Percentiles rank a stretch among this genome's conserved stretches.
These are phyloP conservation scores for Prunus dulcis DNA, from an alignment of 306 rosid genomes.

Conservation along the genomic window DNA sequence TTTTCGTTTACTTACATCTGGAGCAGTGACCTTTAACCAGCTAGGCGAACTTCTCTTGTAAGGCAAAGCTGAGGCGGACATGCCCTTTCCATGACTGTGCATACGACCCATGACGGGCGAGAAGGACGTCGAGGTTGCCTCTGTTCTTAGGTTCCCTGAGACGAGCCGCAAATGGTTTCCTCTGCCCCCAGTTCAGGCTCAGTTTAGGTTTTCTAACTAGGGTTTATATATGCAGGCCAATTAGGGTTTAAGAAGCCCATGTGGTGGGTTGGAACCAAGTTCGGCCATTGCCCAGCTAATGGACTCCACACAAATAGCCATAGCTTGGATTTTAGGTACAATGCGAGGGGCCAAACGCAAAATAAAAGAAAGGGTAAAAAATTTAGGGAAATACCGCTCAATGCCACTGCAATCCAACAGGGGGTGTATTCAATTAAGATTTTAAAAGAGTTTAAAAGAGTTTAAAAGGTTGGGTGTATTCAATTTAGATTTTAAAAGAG, in stretches of 20 bases:
- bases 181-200: background rate
- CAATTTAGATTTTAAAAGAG: no score
- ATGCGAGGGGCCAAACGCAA: no score
- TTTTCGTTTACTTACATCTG: constrained; percentile 26
- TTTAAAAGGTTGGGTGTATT: no score
- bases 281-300: background rate
- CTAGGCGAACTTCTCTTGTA: constrained; percentile 43
- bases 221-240: constrained; percentile 5
- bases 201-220: background rate
- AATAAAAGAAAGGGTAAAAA: no score
- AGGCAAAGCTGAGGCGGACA: constrained; percentile 45
- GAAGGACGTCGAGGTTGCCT: background rate
- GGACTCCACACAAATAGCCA: background rate
- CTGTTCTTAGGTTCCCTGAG: background rate
- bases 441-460: no score
- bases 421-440: no score
- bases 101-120: constrained; percentile 46
- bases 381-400: no score
- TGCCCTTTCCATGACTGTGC: constrained; percentile 54
- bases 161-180: background rate
- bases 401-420: no score
- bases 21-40: constrained; percentile 43
- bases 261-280: background rate
- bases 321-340: no score
- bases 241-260: background rate